Evolutionary conservation across 306 rosid species (phyloP), one percentile per base, ranked within the genome.

Genomic region (Fagus sylvatica): DNA sequence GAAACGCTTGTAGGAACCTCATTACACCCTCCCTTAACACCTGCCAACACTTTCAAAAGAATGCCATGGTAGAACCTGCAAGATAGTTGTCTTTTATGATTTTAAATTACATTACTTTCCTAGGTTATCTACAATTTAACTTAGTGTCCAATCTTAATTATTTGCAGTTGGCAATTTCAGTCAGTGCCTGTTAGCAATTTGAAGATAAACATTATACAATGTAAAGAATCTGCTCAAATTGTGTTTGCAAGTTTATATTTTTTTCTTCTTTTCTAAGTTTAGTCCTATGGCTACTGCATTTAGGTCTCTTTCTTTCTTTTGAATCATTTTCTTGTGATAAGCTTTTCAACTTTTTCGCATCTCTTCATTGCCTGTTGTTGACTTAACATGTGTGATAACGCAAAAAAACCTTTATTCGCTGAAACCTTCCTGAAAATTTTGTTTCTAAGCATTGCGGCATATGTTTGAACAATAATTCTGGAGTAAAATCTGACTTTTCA

Each of bases 201-300:
- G 34, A 2, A 16, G 15, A 62, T 62, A 34, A 62, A 62, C 69
- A 15, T 36, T 62, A 9, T 10, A n/a, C 28, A 42, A 19, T 69
- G 53, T 4, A 28, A 13, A 69, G 73, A 54, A 22, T 69, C 53
- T 69, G 19, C 37, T 43, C 10, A 41, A 46, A 43, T 69, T 46
- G 37, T 41, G 37, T 69, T 43, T 69, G 7, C 76, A 74, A 74
- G n/a, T 53, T 61, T 64, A 17, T 62, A 16, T 32, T 76, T 64
- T 49, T 74, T 51, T 55, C 9, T 33, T 5, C 59, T 22, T 22
- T 22, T 73, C 62, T 42, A 41, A 30, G 51, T 66, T 73, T 8
- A 55, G 40, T 76, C 51, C 55, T 41, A 1, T 22, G 13, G 37
- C 39, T 48, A 30, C 40, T 9, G 13, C 51, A 32, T 73, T 53